Base-by-base conservation (phyloP, 1,284 basidiomycete genomes). In the Cystobasidium sp. region DNA sequence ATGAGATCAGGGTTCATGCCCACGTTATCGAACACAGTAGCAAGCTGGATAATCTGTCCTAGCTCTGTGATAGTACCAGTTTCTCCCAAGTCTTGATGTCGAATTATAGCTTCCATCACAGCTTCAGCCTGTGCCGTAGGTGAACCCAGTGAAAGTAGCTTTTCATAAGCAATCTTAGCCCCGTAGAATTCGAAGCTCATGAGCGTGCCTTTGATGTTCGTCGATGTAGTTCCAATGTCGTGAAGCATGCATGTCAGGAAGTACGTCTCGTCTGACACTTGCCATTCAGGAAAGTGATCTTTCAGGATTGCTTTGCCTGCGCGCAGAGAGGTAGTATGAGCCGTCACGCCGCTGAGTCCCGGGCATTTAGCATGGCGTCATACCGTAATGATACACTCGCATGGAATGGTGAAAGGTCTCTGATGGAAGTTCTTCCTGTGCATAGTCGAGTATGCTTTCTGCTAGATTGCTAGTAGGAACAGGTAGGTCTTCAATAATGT, bases 11-110 rank as follows among this genome's bases (percentile, higher is more conserved):
- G 56, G 44, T 65, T 65, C 63, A 64, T 72, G 22, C 70, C 70
- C 20, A 72, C 59, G 55, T 72, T 72, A 44, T 72, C 81, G 14
- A 87, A 82, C 70, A 87, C 85, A 1, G 86, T 87, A 5, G 86
- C 84, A 18, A 87, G 82, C 77, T 87, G 86, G n/a, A 87, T 80
- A 18, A 86, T 83, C 76, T 87, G 85, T 5, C 86, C 86, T 64
- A 87, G 83, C 81, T 84, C 83, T 1, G 86, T 86, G 76, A 87
- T 87, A 75, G 86, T 87, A 0, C 86, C 86, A 76, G 85, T 86
- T 9, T 86, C 86, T 75, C 87, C 86, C 64, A 88, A 85, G 78
- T 88, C 87, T 78, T 88, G 87, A 80, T 88, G 87, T 62, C 87
- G 81, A 69, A 88, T 84, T 75, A 88, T 87, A 44, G 86, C 86